Percentiles rank a stretch among this genome's conserved stretches.
Evolutionary conservation across 768 basidiomycete species (phyloP).

Genomic region (Tylopilus vinaceipallidus): DNA sequence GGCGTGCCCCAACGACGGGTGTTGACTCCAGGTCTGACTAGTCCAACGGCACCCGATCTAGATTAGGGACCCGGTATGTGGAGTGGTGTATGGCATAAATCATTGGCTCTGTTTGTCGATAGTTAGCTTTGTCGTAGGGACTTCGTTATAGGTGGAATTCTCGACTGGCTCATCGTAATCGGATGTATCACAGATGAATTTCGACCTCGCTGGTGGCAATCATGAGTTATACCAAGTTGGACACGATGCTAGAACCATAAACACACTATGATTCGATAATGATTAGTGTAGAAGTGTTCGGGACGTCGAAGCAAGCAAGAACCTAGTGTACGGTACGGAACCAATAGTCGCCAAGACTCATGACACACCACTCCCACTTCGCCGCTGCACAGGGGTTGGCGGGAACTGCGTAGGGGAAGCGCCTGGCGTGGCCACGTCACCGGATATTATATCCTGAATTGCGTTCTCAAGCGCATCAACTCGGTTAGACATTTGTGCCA

Average conservation of each 20-base stretch:
- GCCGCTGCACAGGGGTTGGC: conserved; percentile 37
- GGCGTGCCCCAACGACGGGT: conserved; percentile 27
- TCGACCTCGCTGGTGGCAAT: neutral
- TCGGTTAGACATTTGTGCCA: conserved; percentile 90
- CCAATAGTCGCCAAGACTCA: conserved; percentile 13
- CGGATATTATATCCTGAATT: conserved; percentile 90
- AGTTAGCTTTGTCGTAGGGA: conserved; percentile 4
- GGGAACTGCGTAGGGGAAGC: conserved; percentile 54
- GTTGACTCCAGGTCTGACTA: conserved; percentile 25
- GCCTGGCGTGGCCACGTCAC: conserved; percentile 50
- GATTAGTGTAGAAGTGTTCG: conserved; percentile 17
- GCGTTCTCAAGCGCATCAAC: conserved; percentile 88
- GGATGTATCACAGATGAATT: too few species aligned
- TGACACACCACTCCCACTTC: conserved; percentile 39
- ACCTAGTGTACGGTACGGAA: conserved; percentile 5
- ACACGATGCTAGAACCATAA: conserved; percentile 12
- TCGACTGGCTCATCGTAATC: conserved; percentile 6
- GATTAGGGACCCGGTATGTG: conserved; percentile 19
- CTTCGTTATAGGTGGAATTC: conserved; percentile 8
- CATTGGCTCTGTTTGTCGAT: conserved; percentile 15
- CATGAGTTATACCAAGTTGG: neutral
- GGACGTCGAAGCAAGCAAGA: conserved; percentile 11
- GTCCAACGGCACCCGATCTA: conserved; percentile 26
- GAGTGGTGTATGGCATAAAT: neutral
- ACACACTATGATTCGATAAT: conserved; percentile 11